These are phyloP conservation scores for Xylaria bambusicola DNA, from an alignment of 495 filamentous ascomycete species.

Conservation along the genomic window DNA sequence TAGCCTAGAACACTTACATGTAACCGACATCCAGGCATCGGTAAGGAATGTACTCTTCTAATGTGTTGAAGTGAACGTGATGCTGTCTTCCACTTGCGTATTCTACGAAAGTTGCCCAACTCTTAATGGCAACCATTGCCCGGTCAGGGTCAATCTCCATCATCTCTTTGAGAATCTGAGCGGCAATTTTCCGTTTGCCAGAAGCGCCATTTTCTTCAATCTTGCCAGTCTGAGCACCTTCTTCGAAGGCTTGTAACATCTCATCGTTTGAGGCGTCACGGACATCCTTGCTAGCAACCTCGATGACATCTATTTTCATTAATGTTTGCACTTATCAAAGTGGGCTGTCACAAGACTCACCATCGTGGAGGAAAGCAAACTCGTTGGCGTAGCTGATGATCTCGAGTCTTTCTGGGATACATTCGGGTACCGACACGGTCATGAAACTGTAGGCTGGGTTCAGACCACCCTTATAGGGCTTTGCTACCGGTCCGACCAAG, in stretches of 20 bases:
- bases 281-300: constrained; percentile 5
- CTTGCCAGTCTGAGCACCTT: constrained; percentile 2
- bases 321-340: too few relatives aligned
- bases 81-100: constrained; percentile 7
- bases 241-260: background rate
- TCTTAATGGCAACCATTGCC: constrained; percentile 21
- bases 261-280: background rate
- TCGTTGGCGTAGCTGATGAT: constrained; percentile 45
- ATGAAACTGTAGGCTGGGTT: constrained; percentile 28
- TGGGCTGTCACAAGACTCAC: too few relatives aligned
- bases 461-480: constrained; percentile 31
- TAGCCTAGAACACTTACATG: too few relatives aligned
- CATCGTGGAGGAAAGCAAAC: constrained; percentile 46
- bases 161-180: constrained; percentile 28
- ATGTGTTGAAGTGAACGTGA: constrained; percentile 8
- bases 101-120: constrained; percentile 28
- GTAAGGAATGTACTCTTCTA: constrained; percentile 20
- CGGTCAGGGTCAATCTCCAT: constrained; percentile 21
- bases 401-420: constrained; percentile 44
- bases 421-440: constrained; percentile 34
- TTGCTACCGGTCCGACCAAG: constrained; percentile 23
- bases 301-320: background rate
- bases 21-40: background rate
- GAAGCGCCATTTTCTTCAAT: background rate
- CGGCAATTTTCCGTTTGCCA: constrained; percentile 3